Percentiles rank a stretch among this genome's conserved stretches.
Evolutionary conservation across 495 filamentous ascomycete genomes (phyloP).

Genomic region (Podospora appendiculata): DNA sequence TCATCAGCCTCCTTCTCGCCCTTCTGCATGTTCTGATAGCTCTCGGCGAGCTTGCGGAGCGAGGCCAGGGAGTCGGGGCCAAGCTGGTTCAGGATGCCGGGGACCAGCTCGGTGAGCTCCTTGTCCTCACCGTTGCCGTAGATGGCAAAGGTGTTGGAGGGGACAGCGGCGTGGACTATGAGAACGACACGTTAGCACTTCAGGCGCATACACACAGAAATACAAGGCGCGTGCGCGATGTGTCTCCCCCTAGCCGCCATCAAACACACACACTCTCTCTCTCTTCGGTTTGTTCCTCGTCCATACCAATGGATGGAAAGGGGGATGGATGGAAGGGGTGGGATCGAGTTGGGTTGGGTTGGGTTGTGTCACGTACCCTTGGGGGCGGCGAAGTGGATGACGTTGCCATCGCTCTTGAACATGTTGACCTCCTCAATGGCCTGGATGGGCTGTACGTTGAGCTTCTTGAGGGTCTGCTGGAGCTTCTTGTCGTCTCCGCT

Average conservation of each 20-base stretch:
- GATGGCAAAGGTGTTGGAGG: slow-evolving; percentile 96
- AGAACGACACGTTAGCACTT: neutral
- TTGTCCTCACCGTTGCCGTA: slow-evolving; percentile 99
- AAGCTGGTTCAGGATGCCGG: slow-evolving; percentile 98
- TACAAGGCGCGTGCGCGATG: neutral
- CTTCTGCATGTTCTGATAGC: slow-evolving; percentile 99
- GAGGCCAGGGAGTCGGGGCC: slow-evolving; percentile 96
- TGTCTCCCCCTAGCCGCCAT: neutral
- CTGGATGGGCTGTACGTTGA: slow-evolving; percentile 95
- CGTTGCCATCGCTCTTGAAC: slow-evolving; percentile 99
- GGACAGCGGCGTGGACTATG: slow-evolving; percentile 89
- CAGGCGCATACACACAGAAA: neutral
- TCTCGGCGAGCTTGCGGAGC: slow-evolving; percentile 95
- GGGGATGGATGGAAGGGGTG: no score
- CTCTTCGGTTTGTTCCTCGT: neutral
- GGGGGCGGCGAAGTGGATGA: slow-evolving; percentile 96
- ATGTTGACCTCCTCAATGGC: slow-evolving; percentile 99
- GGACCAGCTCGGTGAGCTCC: slow-evolving; percentile 98
- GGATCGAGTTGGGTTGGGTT: neutral
- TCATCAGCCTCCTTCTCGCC: slow-evolving; percentile 74
- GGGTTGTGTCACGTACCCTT: slow-evolving; percentile 59
- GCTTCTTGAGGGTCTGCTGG: slow-evolving; percentile 87
- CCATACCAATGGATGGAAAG: no score
- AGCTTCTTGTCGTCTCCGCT: slow-evolving; percentile 99
- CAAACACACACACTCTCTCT: neutral